Evolutionary conservation across 352 stramenopile species (phyloP).

Genomic region (Phytophthora chlamydospora): DNA sequence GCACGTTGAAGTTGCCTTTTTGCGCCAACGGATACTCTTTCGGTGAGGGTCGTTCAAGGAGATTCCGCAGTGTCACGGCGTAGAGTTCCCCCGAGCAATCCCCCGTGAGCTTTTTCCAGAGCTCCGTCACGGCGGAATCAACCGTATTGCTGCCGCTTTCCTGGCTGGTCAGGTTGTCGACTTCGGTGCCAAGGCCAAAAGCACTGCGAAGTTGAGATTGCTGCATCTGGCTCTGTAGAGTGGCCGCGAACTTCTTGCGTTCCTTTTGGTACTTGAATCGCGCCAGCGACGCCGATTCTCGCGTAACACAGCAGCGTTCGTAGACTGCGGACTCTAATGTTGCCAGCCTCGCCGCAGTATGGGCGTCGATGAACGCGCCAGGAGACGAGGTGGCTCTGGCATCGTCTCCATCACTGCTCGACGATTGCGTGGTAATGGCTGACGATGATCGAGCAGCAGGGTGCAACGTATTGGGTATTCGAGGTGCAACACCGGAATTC

Average conservation of each 20-base stretch:
- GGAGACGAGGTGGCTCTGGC: neutral
- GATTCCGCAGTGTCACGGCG: constrained; percentile 17
- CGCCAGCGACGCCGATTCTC: constrained; percentile 24
- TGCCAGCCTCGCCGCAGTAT: constrained; percentile 24
- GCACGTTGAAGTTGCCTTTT: constrained; percentile 31
- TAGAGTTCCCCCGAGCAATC: constrained; percentile 37
- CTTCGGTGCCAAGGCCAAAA: neutral
- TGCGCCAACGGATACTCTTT: constrained; percentile 1
- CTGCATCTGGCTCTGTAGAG: constrained; percentile 16
- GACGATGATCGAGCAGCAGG: constrained; percentile 2
- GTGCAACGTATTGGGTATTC: neutral
- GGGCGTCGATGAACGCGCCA: constrained; percentile 20
- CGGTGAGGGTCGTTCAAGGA: constrained; percentile 8
- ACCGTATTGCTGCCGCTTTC: constrained; percentile 1
- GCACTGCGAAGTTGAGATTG: constrained; percentile 1
- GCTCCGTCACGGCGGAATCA: constrained; percentile 7
- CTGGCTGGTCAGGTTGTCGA: constrained; percentile 5
- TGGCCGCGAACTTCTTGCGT: constrained; percentile 30
- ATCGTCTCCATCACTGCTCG: constrained; percentile 1
- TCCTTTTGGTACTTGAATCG: constrained; percentile 40
- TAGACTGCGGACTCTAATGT: constrained; percentile 31
- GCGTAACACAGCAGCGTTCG: constrained; percentile 36
- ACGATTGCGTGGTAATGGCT: neutral
- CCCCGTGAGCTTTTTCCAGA: constrained; percentile 30
- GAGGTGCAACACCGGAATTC: constrained; percentile 10